phyloP scores from a whole-genome alignment of 1,284 basidiomycete species.

The Naganishia liquefaciens region DNA sequence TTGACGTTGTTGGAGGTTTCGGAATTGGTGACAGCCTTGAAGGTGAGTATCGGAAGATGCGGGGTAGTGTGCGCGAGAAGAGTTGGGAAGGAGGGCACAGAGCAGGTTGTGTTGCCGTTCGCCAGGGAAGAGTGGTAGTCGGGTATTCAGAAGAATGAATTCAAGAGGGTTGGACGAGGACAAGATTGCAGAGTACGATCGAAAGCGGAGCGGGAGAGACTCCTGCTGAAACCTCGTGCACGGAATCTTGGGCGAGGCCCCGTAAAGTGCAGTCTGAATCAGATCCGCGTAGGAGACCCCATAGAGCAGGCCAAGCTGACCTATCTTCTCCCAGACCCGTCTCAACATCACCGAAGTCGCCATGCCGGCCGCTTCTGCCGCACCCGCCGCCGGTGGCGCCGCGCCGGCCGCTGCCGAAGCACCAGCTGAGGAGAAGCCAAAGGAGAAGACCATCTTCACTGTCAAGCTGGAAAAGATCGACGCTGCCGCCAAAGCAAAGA shows the following conservation, averaged over 20 bases:
- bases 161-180: no score
- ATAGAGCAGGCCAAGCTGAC: background rate
- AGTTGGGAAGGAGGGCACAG: background rate
- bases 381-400: conserved; percentile 60
- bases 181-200: no score
- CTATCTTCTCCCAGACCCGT: conserved; percentile 63
- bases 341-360: conserved; percentile 98
- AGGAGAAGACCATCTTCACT: conserved; percentile 98
- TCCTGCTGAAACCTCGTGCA: background rate
- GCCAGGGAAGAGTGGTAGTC: no score
- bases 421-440: conserved; percentile 83
- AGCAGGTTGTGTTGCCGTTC: no score
- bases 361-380: conserved; percentile 76
- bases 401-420: conserved; percentile 61
- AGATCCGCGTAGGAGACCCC: no score
- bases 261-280: background rate
- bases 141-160: no score
- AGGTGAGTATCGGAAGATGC: conserved; percentile 60
- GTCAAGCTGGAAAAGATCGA: conserved; percentile 93
- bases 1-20: conserved; percentile 92
- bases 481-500: conserved; percentile 86
- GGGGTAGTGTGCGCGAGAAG: background rate
- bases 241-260: background rate
- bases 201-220: background rate
- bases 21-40: conserved; percentile 89